Evolutionary conservation across 2,329 filamentous ascomycete genomes (phyloP), one percentile per base, ranked within the genome.

Genomic region (Hypoxylon sp.): DNA sequence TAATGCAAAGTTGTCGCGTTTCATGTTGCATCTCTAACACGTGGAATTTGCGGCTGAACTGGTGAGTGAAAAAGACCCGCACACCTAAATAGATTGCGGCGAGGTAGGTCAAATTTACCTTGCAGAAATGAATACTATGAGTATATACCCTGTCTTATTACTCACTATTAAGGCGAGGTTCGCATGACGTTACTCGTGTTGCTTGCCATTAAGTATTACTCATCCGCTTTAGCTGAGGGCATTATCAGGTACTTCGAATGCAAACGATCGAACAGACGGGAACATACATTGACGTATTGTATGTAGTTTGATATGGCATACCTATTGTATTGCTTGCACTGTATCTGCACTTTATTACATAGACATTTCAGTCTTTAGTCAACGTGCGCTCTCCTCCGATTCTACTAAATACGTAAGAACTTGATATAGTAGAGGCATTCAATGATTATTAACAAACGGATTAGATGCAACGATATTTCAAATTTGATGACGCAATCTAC

Each of bases 71-170:
- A 47, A 17, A 26, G 29, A 46, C 46, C 50, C 44, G 44, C 22
- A 24, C 29, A 31, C 35, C 52, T 52, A 67, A 67, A 61, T 68
- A 57, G 65, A 68, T 61, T 44, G 51, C 47, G 65, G 42, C 22
- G 39, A 22, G 39, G 33, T 24, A 10, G 19, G 4, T 22, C 9
- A 4, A 22, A 9, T 11, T 22, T n/a, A 11, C 9, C 39, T 2
- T 11, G 17, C 39, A 44, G 11, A 17, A 37, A 39, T 5, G 35
- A 39, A n/a, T n/a, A 17, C 4, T n/a, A 39, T 6, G 5, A 19
- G 2, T 11, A 44, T n/a, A 37, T 22, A 19, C 11, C 39, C 22
- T 44, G 39, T 6, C 17, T 11, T 44, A 44, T 19, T 19, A 22
- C 39, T 22, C 5, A 17, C 39, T 8, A 44, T 22, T 5, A 37